Conservation (phyloP, 73 alveolate genomes). For the Symbiodinium pilosum region DNA sequence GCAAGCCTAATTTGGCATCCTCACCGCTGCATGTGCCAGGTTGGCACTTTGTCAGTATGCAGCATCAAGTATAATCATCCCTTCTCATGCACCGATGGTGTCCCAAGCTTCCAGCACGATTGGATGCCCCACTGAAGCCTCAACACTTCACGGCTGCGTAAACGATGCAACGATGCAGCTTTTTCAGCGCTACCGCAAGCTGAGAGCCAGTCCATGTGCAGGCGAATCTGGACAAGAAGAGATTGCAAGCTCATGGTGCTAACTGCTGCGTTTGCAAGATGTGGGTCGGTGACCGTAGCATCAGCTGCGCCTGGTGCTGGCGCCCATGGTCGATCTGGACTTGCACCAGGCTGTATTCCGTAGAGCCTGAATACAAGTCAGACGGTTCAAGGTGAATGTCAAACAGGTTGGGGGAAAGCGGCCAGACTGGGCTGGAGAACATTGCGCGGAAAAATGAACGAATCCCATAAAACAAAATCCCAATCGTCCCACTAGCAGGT, state of each 20-base stretch:
- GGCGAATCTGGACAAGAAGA: neutral
- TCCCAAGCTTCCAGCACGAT: neutral
- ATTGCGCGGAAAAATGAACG: no score
- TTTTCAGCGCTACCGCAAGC: neutral
- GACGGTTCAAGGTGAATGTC: no score
- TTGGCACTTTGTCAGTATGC: no score
- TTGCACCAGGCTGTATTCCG: slow-evolving; percentile 11
- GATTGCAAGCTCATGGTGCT: neutral
- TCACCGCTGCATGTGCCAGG: no score
- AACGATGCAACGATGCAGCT: neutral
- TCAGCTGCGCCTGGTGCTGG: neutral
- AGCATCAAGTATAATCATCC: no score
- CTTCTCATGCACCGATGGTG: no score
- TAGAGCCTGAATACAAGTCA: neutral
- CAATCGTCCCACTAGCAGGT: no score
- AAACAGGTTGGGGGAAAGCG: no score
- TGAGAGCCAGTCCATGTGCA: neutral
- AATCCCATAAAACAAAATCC: no score
- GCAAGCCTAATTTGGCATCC: no score
- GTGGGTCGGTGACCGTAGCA: neutral
- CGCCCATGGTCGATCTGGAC: slow-evolving; percentile 15
- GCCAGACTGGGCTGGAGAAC: no score
- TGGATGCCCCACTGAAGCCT: slow-evolving; percentile 11
- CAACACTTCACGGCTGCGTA: neutral
- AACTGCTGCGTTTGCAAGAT: no score